A percentile compares a stretch with the other conserved stretches of the same genome.
Evolutionary conservation across 495 filamentous ascomycete species (phyloP).

Genomic region (Letharia columbiana): DNA sequence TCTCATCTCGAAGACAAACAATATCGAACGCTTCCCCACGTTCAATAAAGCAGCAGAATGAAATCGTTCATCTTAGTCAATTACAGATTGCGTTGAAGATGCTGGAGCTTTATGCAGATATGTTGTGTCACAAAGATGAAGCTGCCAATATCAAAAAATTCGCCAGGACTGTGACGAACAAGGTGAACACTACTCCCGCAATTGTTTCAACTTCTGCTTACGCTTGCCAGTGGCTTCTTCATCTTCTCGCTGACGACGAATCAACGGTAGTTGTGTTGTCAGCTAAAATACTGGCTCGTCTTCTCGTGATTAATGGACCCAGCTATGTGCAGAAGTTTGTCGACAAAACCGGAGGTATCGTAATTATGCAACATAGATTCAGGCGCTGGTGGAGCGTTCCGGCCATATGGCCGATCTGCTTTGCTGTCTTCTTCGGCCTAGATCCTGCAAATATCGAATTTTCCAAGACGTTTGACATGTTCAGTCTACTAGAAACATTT

Average conservation of each 20-base stretch:
- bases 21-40: slow-evolving; percentile 27
- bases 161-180: slow-evolving; percentile 90
- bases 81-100: slow-evolving; percentile 64
- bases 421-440: slow-evolving; percentile 77
- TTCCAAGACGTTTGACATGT: slow-evolving; percentile 62
- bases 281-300: slow-evolving; percentile 78
- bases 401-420: slow-evolving; percentile 78
- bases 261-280: slow-evolving; percentile 72
- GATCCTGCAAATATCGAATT: slow-evolving; percentile 70
- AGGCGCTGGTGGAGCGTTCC: slow-evolving; percentile 85
- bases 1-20: slow-evolving; percentile 28
- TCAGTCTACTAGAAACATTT: slow-evolving; percentile 65
- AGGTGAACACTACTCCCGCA: slow-evolving; percentile 48
- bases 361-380: slow-evolving; percentile 69
- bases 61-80: slow-evolving; percentile 22
- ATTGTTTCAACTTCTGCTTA: slow-evolving; percentile 14
- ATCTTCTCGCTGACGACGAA: slow-evolving; percentile 82
- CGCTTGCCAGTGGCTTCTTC: slow-evolving; percentile 73
- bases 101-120: slow-evolving; percentile 69
- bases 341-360: slow-evolving; percentile 76
- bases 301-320: slow-evolving; percentile 69
- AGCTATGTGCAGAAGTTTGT: slow-evolving; percentile 77
- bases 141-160: slow-evolving; percentile 67
- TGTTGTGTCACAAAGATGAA: slow-evolving; percentile 68
- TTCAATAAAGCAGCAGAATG: background rate